Conservation (phyloP, 164 flowering plant genomes). For the Macadamia tetraphylla region DNA sequence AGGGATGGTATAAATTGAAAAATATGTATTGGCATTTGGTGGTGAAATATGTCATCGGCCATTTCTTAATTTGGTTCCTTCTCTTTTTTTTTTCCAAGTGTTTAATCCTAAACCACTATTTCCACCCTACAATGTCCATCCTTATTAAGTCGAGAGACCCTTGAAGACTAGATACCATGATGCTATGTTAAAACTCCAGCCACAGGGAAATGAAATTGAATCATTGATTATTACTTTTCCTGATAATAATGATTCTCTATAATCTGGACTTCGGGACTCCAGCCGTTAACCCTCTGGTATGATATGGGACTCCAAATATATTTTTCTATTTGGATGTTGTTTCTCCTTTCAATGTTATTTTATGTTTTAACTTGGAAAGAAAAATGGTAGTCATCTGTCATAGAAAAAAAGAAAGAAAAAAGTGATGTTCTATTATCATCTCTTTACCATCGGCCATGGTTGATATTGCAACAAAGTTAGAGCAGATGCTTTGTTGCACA, state of each 20-base stretch:
- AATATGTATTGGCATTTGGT: too few relatives aligned
- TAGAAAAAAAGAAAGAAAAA: neutral
- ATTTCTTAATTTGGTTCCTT: neutral
- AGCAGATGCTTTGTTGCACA: constrained; percentile 92
- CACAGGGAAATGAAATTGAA: constrained; percentile 59
- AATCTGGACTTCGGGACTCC: constrained; percentile 38
- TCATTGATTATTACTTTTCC: constrained; percentile 72
- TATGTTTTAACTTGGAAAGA: neutral
- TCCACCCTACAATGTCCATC: constrained; percentile 45
- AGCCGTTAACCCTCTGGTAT: neutral
- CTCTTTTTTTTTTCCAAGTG: constrained; percentile 25
- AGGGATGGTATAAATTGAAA: too few relatives aligned
- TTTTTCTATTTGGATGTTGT: too few relatives aligned
- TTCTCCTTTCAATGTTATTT: neutral
- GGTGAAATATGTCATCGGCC: neutral
- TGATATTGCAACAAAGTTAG: constrained; percentile 91
- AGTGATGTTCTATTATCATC: too few relatives aligned
- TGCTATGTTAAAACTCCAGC: constrained; percentile 52
- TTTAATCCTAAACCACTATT: constrained; percentile 54
- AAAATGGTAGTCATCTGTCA: neutral
- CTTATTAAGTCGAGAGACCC: constrained; percentile 75
- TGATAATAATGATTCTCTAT: constrained; percentile 78
- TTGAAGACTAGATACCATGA: constrained; percentile 64
- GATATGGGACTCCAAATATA: too few relatives aligned
- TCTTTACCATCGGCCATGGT: constrained; percentile 61